Conservation (phyloP, 352 stramenopile species). For the Globisporangium acanthophoron region DNA sequence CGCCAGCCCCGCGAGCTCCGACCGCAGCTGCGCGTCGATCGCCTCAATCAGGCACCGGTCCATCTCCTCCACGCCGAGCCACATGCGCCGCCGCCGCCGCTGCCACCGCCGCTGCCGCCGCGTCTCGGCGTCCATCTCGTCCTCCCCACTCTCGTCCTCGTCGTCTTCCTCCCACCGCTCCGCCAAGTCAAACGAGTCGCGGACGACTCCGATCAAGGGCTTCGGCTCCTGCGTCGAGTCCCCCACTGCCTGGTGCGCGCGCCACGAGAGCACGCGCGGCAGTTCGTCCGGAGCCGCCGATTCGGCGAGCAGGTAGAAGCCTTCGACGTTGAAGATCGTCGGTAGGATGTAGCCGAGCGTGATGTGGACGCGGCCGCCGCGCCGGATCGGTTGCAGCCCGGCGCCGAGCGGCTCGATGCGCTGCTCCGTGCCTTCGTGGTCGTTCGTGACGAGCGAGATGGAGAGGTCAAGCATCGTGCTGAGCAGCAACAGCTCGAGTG, state of each 20-base stretch:
- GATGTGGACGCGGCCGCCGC: slow-evolving; percentile 43
- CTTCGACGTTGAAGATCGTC: slow-evolving; percentile 60
- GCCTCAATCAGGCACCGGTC: slow-evolving; percentile 57
- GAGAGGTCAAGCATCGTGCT: slow-evolving; percentile 71
- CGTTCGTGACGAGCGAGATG: slow-evolving; percentile 74
- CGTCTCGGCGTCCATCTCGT: neutral
- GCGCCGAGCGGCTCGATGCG: slow-evolving; percentile 44
- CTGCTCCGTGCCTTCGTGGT: slow-evolving; percentile 65
- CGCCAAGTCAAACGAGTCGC: neutral
- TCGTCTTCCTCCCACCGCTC: neutral
- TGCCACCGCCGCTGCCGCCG: slow-evolving; percentile 18
- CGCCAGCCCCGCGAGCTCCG: slow-evolving; percentile 27
- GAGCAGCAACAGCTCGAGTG: slow-evolving; percentile 63
- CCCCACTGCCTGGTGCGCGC: slow-evolving; percentile 1
- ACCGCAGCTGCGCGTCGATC: slow-evolving; percentile 41
- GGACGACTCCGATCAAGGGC: neutral
- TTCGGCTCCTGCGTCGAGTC: slow-evolving; percentile 2
- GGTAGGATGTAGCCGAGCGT: slow-evolving; percentile 72
- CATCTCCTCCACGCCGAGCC: slow-evolving; percentile 73
- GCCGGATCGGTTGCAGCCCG: slow-evolving; percentile 41
- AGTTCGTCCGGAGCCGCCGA: neutral
- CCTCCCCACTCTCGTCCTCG: neutral
- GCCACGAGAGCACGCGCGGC: neutral
- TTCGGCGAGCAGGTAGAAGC: slow-evolving; percentile 59
- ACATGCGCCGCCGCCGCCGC: slow-evolving; percentile 37